Percentiles rank a stretch among this genome's conserved stretches.
These are phyloP conservation scores for Pulveroboletus ravenelii DNA, from an alignment of 768 basidiomycete species.

Conservation along the genomic window DNA sequence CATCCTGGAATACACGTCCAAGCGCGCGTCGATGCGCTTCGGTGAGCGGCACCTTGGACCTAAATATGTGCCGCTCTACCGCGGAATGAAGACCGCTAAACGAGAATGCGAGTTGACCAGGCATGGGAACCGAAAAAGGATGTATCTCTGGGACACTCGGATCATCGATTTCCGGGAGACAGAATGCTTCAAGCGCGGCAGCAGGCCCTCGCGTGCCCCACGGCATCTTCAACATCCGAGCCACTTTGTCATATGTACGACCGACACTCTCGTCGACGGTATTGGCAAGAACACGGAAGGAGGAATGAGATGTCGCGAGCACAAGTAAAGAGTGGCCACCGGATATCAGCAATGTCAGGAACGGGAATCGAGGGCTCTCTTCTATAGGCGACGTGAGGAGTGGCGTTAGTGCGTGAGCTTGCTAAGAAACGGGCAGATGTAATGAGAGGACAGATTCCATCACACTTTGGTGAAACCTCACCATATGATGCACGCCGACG, in stretches of 20 bases:
- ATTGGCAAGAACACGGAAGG: constrained; percentile 68
- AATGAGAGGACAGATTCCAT: not conserved
- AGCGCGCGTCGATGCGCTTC: constrained; percentile 38
- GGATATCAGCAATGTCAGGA: constrained; percentile 82
- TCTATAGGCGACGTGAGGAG: constrained; percentile 53
- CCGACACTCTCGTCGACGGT: constrained; percentile 76
- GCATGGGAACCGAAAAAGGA: constrained; percentile 46
- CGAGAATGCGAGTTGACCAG: constrained; percentile 63
- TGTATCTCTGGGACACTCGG: constrained; percentile 28
- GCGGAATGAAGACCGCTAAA: constrained; percentile 74
- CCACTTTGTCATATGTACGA: constrained; percentile 78
- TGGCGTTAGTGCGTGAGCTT: constrained; percentile 88
- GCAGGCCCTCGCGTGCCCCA: constrained; percentile 67
- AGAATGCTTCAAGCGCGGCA: constrained; percentile 75
- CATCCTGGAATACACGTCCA: constrained; percentile 68
- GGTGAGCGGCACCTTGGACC: constrained; percentile 30
- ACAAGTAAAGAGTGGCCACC: constrained; percentile 94
- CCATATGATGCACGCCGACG: constrained; percentile 96
- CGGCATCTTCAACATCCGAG: constrained; percentile 61
- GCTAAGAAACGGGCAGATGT: constrained; percentile 40
- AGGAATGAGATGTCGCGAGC: constrained; percentile 53
- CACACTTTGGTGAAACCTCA: constrained; percentile 27
- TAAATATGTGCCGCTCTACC: constrained; percentile 53
- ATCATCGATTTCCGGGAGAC: constrained; percentile 31
- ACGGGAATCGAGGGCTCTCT: constrained; percentile 65